Base-by-base conservation (phyloP, 2,329 filamentous ascomycete species). In the Nothophaeocryptopus gaeumannii region DNA sequence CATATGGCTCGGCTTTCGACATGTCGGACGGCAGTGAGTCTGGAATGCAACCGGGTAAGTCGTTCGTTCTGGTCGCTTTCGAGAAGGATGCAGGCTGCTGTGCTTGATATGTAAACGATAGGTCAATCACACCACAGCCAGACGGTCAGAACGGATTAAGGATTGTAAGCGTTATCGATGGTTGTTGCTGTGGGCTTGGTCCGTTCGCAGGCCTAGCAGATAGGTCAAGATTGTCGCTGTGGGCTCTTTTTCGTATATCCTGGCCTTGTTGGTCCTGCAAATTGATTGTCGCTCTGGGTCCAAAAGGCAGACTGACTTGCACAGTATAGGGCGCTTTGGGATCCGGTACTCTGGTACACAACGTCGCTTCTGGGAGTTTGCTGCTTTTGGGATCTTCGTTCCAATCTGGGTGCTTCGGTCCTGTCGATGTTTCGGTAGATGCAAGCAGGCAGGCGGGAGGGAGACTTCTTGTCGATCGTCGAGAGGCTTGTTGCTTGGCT, bases 161-260 rank as follows among this genome's bases (percentile, higher is more conserved):
- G 39, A 35, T 42, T 52, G 51, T 26, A 26, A 26, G 38, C 35
- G 51, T 39, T 45, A 39, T 51, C 48, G 51, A 48, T 16, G 26
- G 39, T 45, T 47, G 45, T 47, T 41, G 48, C 51, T 48, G 36
- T 54, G 40, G 51, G 54, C 34, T 29, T 45, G 46, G 42, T 46
- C 35, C 47, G 45, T 39, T 45, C 31, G 45, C 30, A 26, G 50
- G 26, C 45, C 30, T 47, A 52, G 47, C 40, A 47, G 50, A 52
- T 52, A 45, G 31, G 37, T 45, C 26, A 31, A 43, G 36, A 39
- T 48, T 44, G 47, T 39, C 29, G 47, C 47, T 39, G 38, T 50
- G 47, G 47, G 51, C 47, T 47, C 31, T 45, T 20, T 20, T 37
- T 50, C 36, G 51, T 40, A 36, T 44, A 39, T 29, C 29, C 30